phyloP scores from a whole-genome alignment of 495 filamentous ascomycete species.

The Rostrohypoxylon terebratum region DNA sequence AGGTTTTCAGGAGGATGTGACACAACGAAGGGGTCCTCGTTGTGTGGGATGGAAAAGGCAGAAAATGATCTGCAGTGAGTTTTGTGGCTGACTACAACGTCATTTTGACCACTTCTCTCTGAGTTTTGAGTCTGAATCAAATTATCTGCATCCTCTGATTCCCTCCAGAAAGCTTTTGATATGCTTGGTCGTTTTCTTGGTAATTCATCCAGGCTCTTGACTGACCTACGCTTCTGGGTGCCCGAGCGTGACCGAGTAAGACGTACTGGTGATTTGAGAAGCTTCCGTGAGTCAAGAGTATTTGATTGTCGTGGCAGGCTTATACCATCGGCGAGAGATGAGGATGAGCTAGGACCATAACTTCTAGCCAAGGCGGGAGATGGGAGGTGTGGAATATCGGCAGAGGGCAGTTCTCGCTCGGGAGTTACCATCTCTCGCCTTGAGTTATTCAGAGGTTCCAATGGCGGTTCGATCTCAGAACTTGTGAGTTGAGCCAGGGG shows the following conservation, averaged over 20 bases:
- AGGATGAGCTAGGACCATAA: conserved; percentile 64
- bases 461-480: conserved; percentile 44
- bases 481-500: conserved; percentile 71
- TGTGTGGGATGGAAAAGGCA: not conserved
- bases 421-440: conserved; percentile 6
- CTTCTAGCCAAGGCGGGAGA: conserved; percentile 70
- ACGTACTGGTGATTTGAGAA: conserved; percentile 59
- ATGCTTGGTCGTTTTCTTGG: conserved; percentile 57
- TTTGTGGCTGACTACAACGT: conserved; percentile 50
- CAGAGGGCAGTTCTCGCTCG: conserved; percentile 30
- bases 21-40: conserved; percentile 32
- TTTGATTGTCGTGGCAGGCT: conserved; percentile 56
- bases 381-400: conserved; percentile 62
- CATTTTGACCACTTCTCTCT: conserved; percentile 5
- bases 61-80: conserved; percentile 17
- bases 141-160: conserved; percentile 17
- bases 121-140: not conserved
- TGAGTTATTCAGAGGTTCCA: conserved; percentile 38
- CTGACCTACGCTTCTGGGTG: conserved; percentile 59
- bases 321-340: conserved; percentile 54
- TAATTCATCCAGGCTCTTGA: conserved; percentile 47
- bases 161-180: conserved; percentile 48
- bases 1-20: conserved; percentile 32
- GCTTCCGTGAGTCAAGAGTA: conserved; percentile 57
- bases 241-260: conserved; percentile 57